Evolutionary conservation across 768 basidiomycete species (phyloP).

Genomic region (Lactarius deliciosus): DNA sequence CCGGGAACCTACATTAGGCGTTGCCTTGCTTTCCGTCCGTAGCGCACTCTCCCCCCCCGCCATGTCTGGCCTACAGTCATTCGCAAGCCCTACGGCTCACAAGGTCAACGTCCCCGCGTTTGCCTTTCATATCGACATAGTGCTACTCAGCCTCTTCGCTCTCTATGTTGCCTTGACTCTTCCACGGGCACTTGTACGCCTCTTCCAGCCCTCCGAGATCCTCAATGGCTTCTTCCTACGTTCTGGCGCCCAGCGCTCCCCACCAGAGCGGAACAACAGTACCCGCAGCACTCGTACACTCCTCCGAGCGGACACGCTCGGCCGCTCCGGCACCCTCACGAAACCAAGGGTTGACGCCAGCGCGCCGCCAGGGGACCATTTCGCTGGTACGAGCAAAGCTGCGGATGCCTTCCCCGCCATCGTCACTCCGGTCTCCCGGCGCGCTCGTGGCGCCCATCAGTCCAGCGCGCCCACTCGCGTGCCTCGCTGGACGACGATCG

Average conservation of each 20-base stretch:
- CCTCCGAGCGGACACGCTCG: conserved; percentile 19
- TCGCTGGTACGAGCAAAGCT: conserved; percentile 3
- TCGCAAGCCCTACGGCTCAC: background rate
- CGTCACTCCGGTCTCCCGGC: conserved; percentile 11
- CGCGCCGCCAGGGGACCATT: conserved; percentile 4
- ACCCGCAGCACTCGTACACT: conserved; percentile 28
- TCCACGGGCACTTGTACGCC: conserved; percentile 25
- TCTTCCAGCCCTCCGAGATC: conserved; percentile 26
- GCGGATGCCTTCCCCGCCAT: conserved; percentile 1
- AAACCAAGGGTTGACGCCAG: background rate
- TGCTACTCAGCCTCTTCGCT: conserved; percentile 21
- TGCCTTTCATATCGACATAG: conserved; percentile 25
- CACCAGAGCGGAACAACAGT: conserved; percentile 19
- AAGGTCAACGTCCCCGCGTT: conserved; percentile 8
- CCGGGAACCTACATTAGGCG: background rate
- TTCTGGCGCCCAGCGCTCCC: background rate
- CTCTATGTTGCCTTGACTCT: conserved; percentile 25
- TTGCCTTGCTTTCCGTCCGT: background rate
- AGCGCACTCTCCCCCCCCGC: background rate
- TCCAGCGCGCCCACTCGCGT: conserved; percentile 36
- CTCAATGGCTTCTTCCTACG: conserved; percentile 26
- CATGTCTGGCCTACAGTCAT: conserved; percentile 8
- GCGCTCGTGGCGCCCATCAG: background rate
- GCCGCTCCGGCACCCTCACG: conserved; percentile 21
- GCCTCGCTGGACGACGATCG: conserved; percentile 39